Base-by-base conservation (phyloP, 2,329 filamentous ascomycete species). In the Reticulascus tulasneorum region DNA sequence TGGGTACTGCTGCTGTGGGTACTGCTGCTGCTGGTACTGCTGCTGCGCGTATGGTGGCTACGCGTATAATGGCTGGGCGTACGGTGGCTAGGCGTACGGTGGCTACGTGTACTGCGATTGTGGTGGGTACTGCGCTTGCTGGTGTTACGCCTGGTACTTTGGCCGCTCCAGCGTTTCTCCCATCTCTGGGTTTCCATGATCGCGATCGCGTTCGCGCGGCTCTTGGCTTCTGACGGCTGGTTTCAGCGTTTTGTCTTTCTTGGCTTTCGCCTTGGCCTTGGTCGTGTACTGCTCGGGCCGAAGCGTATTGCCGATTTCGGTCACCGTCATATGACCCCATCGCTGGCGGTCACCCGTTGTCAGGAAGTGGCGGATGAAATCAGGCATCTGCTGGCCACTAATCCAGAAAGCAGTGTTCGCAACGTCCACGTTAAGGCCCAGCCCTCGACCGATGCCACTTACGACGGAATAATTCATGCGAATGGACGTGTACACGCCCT, bases 401-500 rank as follows among this genome's bases (percentile, higher is more conserved):
- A 61, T 72, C 84, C 86, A 97, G 64, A 98, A 98, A 10, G 85
- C 86, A 1, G 87, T 86, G 54, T 97, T 95, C 38, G 90, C 84
- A 20, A 95, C 84, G 52, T 98, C 91, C 9, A 94, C 79, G 49
- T 96, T 97, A 55, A 98, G 67, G 1, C 85, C 79, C 6, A 97
- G 70, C 8, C 77, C 78, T 18, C 77, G 73, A 21, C 76, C 71
- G 23, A 42, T 18, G 2, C 67, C 62, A 38, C 45, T 50, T 42
- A 50, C 59, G 51, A 57, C 64, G 42, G 52, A 58, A 42, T 86
- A 73, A 29, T 82, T 84, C 16, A 91, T 74, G 26, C 89, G 79
- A 33, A 96, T 81, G 0, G 90, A 89, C 9, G 88, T 80, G 51
- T 95, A 97, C 5, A 89, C 83, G 20, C 93, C 93, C 56, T 94